Evolutionary conservation across 2,329 filamentous ascomycete genomes (phyloP).

Genomic region (Mollisiaceae sp.): DNA sequence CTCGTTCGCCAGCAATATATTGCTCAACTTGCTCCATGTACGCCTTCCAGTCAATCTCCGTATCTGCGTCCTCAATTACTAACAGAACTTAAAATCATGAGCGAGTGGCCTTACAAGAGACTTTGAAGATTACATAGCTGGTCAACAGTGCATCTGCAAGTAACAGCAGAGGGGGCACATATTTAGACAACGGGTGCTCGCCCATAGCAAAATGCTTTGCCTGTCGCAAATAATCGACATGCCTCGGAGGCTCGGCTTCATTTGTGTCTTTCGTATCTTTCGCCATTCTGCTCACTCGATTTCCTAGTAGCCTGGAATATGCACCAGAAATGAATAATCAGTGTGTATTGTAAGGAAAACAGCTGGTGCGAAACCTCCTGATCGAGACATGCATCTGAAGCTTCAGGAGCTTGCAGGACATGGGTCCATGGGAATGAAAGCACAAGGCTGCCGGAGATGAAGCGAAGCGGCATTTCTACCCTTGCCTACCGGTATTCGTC

Average conservation of each 20-base stretch:
- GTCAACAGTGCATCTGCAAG: constrained; percentile 40
- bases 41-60: constrained; percentile 95
- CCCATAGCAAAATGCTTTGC: constrained; percentile 36
- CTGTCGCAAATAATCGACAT: constrained; percentile 30
- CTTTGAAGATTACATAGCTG: constrained; percentile 38
- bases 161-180: constrained; percentile 34
- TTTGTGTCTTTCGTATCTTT: constrained; percentile 9
- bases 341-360: constrained; percentile 2
- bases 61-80: constrained; percentile 61
- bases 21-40: constrained; percentile 94
- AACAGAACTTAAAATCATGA: not conserved
- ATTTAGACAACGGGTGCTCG: constrained; percentile 37
- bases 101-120: constrained; percentile 36
- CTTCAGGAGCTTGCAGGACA: not conserved
- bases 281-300: constrained; percentile 2
- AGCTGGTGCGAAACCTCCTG: constrained; percentile 2
- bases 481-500: constrained; percentile 7
- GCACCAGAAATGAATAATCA: not conserved
- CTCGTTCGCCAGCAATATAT: constrained; percentile 81
- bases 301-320: not conserved
- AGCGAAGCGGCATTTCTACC: not conserved
- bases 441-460: constrained; percentile 9
- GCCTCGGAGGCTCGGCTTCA: constrained; percentile 15
- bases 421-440: no score
- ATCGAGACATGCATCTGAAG: constrained; percentile 12